phyloP scores from a whole-genome alignment of 2,329 filamentous ascomycete species.

The Penicillium occitanis region DNA sequence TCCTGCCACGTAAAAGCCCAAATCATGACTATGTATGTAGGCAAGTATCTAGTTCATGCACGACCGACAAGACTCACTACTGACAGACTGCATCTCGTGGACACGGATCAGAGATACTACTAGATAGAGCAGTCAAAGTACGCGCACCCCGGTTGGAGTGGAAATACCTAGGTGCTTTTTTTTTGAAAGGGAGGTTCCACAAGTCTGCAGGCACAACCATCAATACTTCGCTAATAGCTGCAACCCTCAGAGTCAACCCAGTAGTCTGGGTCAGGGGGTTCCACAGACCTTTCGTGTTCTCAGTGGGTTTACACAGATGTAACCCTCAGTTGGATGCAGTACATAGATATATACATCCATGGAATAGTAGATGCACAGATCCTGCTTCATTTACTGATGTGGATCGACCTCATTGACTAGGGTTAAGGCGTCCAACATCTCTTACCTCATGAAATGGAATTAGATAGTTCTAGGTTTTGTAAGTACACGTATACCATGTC shows the following conservation, averaged over 20 bases:
- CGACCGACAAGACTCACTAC: background rate
- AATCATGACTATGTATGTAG: background rate
- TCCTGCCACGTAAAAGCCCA: background rate
- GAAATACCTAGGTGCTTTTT: background rate
- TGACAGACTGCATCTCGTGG: background rate
- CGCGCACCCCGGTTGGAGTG: too few species aligned
- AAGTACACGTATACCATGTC: background rate
- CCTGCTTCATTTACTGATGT: constrained; percentile 5
- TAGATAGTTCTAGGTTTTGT: background rate
- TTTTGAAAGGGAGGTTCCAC: background rate
- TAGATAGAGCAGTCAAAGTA: background rate
- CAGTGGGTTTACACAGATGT: background rate
- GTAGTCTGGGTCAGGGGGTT: constrained; percentile 6
- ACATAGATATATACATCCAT: background rate
- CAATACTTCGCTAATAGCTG: background rate
- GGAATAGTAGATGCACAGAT: background rate
- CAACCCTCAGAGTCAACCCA: constrained; percentile 4
- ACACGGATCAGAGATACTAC: background rate
- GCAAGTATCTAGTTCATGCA: background rate
- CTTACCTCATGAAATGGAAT: background rate
- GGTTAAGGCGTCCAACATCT: background rate
- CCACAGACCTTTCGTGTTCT: background rate
- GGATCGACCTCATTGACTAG: background rate
- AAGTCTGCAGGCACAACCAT: background rate
- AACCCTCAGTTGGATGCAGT: background rate